These are phyloP conservation scores for Cinnamomum chago DNA, from an alignment of 164 flowering plant genomes.

Conservation along the genomic window DNA sequence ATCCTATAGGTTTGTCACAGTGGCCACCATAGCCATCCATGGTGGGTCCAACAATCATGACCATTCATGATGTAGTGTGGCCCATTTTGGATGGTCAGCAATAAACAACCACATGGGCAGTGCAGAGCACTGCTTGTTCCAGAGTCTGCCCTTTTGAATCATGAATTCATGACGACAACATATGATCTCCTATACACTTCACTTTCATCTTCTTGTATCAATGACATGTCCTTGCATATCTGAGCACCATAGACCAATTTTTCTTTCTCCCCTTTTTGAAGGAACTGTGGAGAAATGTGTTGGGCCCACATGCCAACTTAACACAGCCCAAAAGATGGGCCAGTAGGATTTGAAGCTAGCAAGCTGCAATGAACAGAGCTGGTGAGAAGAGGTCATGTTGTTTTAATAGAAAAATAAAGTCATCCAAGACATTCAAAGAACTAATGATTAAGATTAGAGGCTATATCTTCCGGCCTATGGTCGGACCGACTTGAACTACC, in stretches of 20 bases:
- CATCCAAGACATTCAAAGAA: not conserved
- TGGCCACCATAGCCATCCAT: too few relatives aligned
- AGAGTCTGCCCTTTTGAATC: too few relatives aligned
- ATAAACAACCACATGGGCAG: too few relatives aligned
- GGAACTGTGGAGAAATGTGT: not conserved
- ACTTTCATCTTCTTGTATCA: not conserved
- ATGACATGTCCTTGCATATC: too few relatives aligned
- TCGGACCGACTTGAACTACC: constrained; percentile 1
- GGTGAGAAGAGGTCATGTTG: not conserved
- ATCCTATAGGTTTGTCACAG: too few relatives aligned
- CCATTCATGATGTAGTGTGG: too few relatives aligned
- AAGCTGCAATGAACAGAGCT: not conserved
- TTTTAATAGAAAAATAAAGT: not conserved
- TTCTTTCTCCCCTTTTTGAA: not conserved
- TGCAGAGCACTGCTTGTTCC: too few relatives aligned
- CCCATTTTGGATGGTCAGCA: too few relatives aligned
- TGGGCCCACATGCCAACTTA: too few relatives aligned
- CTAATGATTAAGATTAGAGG: not conserved
- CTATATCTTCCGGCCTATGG: not conserved
- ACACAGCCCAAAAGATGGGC: not conserved
- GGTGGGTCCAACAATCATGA: too few relatives aligned
- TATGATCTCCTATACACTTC: not conserved
- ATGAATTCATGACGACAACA: too few relatives aligned
- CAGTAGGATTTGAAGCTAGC: not conserved
- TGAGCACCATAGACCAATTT: not conserved